These are phyloP conservation scores for Pichia sp. DNA, from an alignment of 1,139 yeast genomes.

Conservation along the genomic window DNA sequence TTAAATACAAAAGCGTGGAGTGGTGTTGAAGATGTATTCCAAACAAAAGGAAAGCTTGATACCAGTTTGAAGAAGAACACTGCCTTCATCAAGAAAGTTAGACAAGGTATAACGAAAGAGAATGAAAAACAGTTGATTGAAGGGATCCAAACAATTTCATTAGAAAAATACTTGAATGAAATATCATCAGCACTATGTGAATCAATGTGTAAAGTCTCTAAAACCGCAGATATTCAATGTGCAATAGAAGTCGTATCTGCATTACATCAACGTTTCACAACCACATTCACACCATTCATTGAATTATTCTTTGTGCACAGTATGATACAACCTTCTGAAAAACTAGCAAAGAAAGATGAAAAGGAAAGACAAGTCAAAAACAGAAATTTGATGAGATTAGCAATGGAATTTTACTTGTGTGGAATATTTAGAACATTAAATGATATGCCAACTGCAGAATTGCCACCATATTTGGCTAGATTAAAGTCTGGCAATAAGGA, in stretches of 20 bases:
- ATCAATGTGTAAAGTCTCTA: slow-evolving; percentile 54
- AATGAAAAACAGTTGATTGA: slow-evolving; percentile 45
- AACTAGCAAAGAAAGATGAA: slow-evolving; percentile 42
- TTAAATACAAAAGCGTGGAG: slow-evolving; percentile 54
- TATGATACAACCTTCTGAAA: slow-evolving; percentile 14
- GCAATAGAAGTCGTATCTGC: slow-evolving; percentile 69
- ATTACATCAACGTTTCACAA: slow-evolving; percentile 71
- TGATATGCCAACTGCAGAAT: slow-evolving; percentile 31
- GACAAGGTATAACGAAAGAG: slow-evolving; percentile 54
- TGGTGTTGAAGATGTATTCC: slow-evolving; percentile 37
- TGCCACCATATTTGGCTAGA: slow-evolving; percentile 41
- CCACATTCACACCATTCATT: slow-evolving; percentile 51
- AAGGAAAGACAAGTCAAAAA: slow-evolving; percentile 43
- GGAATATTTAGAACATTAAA: slow-evolving; percentile 45
- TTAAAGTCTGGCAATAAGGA: slow-evolving; percentile 28
- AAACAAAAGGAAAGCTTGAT: slow-evolving; percentile 48
- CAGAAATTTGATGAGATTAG: slow-evolving; percentile 49
- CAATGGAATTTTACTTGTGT: slow-evolving; percentile 62
- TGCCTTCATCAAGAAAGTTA: slow-evolving; percentile 72
- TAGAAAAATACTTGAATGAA: slow-evolving; percentile 79
- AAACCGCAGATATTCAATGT: slow-evolving; percentile 59
- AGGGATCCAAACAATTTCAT: slow-evolving; percentile 61
- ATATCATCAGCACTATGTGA: slow-evolving; percentile 63
- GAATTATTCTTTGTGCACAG: slow-evolving; percentile 44
- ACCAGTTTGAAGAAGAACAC: slow-evolving; percentile 83